A percentile compares a stretch with the other conserved stretches of the same genome.
Conservation (phyloP, 352 stramenopile genomes). For the Plasmopara halstedii region DNA sequence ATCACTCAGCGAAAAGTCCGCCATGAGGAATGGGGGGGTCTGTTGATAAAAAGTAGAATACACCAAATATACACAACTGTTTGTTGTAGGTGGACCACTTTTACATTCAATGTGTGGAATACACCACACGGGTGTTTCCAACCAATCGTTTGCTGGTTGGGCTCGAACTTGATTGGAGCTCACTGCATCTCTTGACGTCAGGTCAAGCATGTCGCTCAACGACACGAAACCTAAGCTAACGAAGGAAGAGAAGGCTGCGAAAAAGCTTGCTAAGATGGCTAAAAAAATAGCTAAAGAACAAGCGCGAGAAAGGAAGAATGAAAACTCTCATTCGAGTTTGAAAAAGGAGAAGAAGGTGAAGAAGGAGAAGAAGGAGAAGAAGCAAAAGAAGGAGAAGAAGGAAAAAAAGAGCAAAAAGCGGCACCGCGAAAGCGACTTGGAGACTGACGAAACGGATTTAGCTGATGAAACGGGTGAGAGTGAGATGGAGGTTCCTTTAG, state of each 20-base stretch:
- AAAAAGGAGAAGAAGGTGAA: slow-evolving; percentile 13
- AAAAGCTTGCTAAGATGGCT: slow-evolving; percentile 46
- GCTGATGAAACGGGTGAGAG: slow-evolving; percentile 46
- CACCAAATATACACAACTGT: slow-evolving; percentile 6
- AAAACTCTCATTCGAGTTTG: background rate
- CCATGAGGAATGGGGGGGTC: slow-evolving; percentile 8
- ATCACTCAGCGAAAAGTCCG: slow-evolving; percentile 17
- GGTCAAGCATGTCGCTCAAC: slow-evolving; percentile 23
- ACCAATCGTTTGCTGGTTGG: slow-evolving; percentile 15
- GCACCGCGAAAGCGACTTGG: slow-evolving; percentile 29
- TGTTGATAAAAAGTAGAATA: slow-evolving; percentile 1
- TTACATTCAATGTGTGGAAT: slow-evolving; percentile 3
- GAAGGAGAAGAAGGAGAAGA: slow-evolving; percentile 54
- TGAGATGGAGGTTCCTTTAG: slow-evolving; percentile 29
- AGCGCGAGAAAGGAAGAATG: slow-evolving; percentile 10
- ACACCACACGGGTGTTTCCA: slow-evolving; percentile 3
- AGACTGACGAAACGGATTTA: slow-evolving; percentile 25
- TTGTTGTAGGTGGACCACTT: background rate
- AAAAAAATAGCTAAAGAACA: slow-evolving; percentile 39
- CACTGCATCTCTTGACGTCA: slow-evolving; percentile 8
- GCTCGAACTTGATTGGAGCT: slow-evolving; percentile 5
- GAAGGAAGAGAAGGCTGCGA: slow-evolving; percentile 57
- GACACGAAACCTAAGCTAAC: slow-evolving; percentile 33
- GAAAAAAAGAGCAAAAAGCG: slow-evolving; percentile 77
- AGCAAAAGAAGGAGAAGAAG: slow-evolving; percentile 57